phyloP scores from a whole-genome alignment of 768 basidiomycete genomes.

The Pholiota conissans region DNA sequence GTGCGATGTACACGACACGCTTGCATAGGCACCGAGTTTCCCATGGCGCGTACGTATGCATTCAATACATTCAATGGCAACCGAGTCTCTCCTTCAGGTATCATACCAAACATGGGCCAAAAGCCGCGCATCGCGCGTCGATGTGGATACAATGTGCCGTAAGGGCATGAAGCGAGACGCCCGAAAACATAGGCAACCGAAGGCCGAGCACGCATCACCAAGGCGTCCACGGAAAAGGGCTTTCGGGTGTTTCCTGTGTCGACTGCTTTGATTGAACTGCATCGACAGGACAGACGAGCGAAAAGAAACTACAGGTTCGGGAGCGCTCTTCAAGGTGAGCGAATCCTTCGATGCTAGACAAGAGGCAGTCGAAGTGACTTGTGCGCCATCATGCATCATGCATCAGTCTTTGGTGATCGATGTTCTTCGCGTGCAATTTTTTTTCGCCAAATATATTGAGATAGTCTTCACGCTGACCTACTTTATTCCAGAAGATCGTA shows the following conservation, averaged over 20 bases:
- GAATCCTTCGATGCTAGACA: not conserved
- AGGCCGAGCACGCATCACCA: not conserved
- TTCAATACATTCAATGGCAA: too few relatives aligned
- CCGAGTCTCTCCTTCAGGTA: too few relatives aligned
- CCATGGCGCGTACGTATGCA: too few relatives aligned
- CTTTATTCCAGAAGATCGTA: not conserved
- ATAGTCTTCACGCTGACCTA: not conserved
- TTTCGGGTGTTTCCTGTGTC: not conserved
- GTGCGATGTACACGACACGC: too few relatives aligned
- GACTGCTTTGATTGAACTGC: not conserved
- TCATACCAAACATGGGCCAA: too few relatives aligned
- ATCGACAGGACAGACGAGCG: not conserved
- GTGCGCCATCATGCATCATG: not conserved
- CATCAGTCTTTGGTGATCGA: not conserved
- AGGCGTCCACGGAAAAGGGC: not conserved
- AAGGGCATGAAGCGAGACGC: too few relatives aligned
- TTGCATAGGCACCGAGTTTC: too few relatives aligned
- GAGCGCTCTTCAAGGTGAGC: not conserved
- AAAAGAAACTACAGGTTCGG: not conserved
- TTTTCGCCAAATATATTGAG: not conserved
- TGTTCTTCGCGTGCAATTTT: not conserved
- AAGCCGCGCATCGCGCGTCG: too few relatives aligned
- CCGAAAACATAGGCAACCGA: not conserved
- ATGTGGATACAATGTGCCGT: too few relatives aligned
- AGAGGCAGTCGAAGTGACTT: not conserved